Evolutionary conservation across 2,329 filamentous ascomycete genomes (phyloP).

Genomic region (Colletotrichum chrysophilum): DNA sequence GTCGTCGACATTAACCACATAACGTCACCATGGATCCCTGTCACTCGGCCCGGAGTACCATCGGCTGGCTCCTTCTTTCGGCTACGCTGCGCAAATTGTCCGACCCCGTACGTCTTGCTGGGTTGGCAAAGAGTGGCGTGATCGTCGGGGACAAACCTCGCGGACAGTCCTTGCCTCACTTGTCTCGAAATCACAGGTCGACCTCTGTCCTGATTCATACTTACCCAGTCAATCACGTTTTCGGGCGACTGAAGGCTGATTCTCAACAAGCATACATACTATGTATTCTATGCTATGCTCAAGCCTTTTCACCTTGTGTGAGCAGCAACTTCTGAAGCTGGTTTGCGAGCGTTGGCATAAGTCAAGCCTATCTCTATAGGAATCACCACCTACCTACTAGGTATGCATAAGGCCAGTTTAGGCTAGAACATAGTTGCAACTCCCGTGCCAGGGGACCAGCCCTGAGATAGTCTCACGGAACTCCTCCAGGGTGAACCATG

Average conservation of each 20-base stretch:
- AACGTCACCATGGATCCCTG: neutral
- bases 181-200: neutral
- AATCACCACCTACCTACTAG: neutral
- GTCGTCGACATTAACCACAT: slow-evolving; percentile 6
- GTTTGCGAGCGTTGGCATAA: neutral
- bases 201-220: neutral
- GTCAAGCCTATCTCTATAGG: neutral
- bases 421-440: neutral
- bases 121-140: neutral
- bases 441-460: neutral
- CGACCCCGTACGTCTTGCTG: neutral
- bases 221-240: neutral
- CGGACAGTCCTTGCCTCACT: neutral
- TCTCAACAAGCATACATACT: neutral
- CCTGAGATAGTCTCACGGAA: neutral
- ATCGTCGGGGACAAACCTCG: neutral
- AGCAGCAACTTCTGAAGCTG: neutral
- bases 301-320: neutral
- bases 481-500: neutral
- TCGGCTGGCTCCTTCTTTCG: neutral
- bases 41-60: neutral
- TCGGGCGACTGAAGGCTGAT: neutral
- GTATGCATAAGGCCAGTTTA: neutral
- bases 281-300: neutral
- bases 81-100: neutral